Conservation (phyloP, 495 filamentous ascomycete genomes). For the Neurospora discreta region DNA sequence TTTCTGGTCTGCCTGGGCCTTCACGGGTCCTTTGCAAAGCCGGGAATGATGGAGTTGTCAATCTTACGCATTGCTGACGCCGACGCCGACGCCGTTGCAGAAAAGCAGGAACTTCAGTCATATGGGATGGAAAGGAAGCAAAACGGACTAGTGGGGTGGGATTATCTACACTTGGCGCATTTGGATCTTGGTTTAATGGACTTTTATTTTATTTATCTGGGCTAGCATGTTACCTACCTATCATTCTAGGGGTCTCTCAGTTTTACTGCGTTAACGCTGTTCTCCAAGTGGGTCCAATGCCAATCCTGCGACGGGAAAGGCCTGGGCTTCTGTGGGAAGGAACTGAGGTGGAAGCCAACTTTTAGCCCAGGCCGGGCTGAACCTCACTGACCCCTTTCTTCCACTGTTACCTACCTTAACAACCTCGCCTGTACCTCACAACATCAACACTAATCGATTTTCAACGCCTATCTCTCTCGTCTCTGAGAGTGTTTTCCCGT, state of each 20-base stretch:
- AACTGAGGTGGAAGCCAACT: not conserved
- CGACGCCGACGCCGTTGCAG: not conserved
- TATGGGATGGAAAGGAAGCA: not conserved
- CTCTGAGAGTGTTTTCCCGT: not conserved
- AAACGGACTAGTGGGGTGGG: not conserved
- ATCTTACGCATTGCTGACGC: not conserved
- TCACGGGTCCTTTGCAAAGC: not conserved
- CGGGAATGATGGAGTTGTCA: not conserved
- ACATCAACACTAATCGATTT: not conserved
- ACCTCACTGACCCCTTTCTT: not conserved
- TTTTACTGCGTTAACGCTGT: not conserved
- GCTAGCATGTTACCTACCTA: not conserved
- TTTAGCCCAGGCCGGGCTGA: not conserved
- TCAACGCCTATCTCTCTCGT: not conserved
- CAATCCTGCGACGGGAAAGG: not conserved
- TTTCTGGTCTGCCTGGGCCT: not conserved
- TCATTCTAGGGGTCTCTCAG: not conserved
- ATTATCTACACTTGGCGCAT: not conserved
- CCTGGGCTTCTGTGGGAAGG: not conserved
- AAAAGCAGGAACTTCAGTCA: not conserved
- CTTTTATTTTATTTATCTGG: not conserved
- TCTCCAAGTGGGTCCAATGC: not conserved
- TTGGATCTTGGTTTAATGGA: not conserved
- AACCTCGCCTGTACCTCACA: not conserved
- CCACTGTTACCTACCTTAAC: not conserved